Evolutionary conservation across 768 basidiomycete species (phyloP).

Genomic region (Lepiota venenata): DNA sequence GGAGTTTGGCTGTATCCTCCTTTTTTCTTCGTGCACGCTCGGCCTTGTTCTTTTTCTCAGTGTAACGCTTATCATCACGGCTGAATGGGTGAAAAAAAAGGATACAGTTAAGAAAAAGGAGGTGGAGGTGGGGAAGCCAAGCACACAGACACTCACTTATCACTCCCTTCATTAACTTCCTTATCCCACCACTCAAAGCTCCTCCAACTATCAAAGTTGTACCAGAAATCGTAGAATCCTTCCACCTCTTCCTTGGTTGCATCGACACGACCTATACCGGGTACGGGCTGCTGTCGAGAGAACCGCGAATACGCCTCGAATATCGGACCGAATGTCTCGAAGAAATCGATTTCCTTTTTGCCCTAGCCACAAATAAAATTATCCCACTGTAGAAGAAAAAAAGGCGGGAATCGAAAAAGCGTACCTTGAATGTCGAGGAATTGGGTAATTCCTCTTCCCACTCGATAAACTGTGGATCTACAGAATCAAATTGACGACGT

Average conservation of each 20-base stretch:
- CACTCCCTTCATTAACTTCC: constrained; percentile 96
- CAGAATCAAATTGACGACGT: constrained; percentile 94
- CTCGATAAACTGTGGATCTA: constrained; percentile 75
- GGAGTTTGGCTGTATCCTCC: constrained; percentile 90
- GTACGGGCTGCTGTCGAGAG: constrained; percentile 82
- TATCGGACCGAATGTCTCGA: constrained; percentile 71
- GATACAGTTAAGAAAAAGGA: background rate
- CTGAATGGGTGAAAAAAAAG: constrained; percentile 32
- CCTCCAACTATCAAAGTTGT: constrained; percentile 99
- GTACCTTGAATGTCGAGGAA: constrained; percentile 56
- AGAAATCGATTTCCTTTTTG: constrained; percentile 57
- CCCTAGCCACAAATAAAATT: too few species aligned
- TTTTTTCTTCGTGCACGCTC: constrained; percentile 96
- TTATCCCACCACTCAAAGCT: constrained; percentile 98
- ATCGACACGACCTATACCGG: constrained; percentile 66
- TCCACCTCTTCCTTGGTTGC: constrained; percentile 82
- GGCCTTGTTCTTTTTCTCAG: constrained; percentile 99
- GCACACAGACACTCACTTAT: constrained; percentile 73
- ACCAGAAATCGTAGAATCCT: constrained; percentile 98
- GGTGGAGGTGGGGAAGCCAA: background rate
- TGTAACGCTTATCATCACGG: constrained; percentile 98
- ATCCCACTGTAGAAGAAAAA: too few species aligned
- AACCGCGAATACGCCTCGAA: constrained; percentile 93
- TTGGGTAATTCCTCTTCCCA: constrained; percentile 79
- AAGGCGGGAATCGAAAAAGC: too few species aligned